Evolutionary conservation across 108 stramenopile genomes (phyloP).

Genomic region (Schizochytrium sp.): DNA sequence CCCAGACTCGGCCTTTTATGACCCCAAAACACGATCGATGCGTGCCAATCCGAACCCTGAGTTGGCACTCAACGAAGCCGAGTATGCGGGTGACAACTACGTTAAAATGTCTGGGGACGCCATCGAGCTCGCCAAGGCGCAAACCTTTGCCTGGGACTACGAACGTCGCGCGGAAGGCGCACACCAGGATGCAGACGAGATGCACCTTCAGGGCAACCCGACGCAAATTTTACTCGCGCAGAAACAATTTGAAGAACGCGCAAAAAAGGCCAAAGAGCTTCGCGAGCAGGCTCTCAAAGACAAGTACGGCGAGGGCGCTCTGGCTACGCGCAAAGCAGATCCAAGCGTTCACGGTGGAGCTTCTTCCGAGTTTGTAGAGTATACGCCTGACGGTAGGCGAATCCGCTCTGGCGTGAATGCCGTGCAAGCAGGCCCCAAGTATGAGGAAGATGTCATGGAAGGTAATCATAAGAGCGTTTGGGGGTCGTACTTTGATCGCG

Average conservation of each 20-base stretch:
- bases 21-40: slow-evolving; percentile 92
- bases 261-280: slow-evolving; percentile 56
- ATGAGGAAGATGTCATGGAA: slow-evolving; percentile 82
- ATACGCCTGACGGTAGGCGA: slow-evolving; percentile 67
- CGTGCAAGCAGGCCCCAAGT: slow-evolving; percentile 61
- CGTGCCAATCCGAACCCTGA: slow-evolving; percentile 91
- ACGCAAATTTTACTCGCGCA: slow-evolving; percentile 80
- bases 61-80: slow-evolving; percentile 44
- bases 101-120: slow-evolving; percentile 81
- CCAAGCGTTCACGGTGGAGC: slow-evolving; percentile 31
- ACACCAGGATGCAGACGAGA: slow-evolving; percentile 36
- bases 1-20: slow-evolving; percentile 84
- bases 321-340: slow-evolving; percentile 59
- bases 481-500: slow-evolving; percentile 88
- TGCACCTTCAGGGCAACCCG: slow-evolving; percentile 92
- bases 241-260: slow-evolving; percentile 67
- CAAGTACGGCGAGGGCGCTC: slow-evolving; percentile 77
- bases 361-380: slow-evolving; percentile 52
- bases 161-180: slow-evolving; percentile 25
- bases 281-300: slow-evolving; percentile 76
- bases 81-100: slow-evolving; percentile 95
- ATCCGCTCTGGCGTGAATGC: slow-evolving; percentile 42
- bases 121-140: slow-evolving; percentile 72
- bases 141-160: slow-evolving; percentile 95
- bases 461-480: slow-evolving; percentile 88